These are phyloP conservation scores for Oryza meyeriana DNA, from an alignment of 176 grass and related monocot species.

Conservation along the genomic window DNA sequence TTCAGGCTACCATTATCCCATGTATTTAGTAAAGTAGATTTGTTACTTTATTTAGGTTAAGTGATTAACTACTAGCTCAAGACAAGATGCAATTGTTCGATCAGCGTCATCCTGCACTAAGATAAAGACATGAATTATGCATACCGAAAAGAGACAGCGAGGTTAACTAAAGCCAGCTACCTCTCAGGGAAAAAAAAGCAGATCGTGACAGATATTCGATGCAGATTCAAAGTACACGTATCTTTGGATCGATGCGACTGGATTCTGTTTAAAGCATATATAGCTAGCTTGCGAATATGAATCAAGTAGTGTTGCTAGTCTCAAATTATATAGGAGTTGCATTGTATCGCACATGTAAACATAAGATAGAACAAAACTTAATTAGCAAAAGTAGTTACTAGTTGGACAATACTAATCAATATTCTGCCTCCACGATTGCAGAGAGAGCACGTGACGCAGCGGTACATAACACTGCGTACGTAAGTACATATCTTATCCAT, in stretches of 20 bases:
- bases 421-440: not conserved
- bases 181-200: not conserved
- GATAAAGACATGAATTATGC: conserved; percentile 43
- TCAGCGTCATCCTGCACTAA: conserved; percentile 46
- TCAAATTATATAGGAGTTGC: too few species aligned
- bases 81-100: conserved; percentile 10
- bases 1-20: not conserved
- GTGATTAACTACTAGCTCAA: not conserved
- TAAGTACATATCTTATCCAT: not conserved
- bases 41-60: not conserved
- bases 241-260: conserved; percentile 24
- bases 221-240: conserved; percentile 19
- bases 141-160: conserved; percentile 4
- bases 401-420: not conserved
- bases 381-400: not conserved
- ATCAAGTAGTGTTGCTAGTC: too few species aligned
- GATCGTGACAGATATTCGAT: not conserved
- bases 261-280: conserved; percentile 13
- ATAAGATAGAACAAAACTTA: not conserved
- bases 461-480: not conserved
- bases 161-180: conserved; percentile 9
- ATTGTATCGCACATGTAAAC: not conserved
- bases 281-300: not conserved
- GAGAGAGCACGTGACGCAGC: too few species aligned
- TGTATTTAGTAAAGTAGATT: not conserved